Evolutionary conservation across 2,329 filamentous ascomycete species (phyloP).

Genomic region (Fusarium annulatum): DNA sequence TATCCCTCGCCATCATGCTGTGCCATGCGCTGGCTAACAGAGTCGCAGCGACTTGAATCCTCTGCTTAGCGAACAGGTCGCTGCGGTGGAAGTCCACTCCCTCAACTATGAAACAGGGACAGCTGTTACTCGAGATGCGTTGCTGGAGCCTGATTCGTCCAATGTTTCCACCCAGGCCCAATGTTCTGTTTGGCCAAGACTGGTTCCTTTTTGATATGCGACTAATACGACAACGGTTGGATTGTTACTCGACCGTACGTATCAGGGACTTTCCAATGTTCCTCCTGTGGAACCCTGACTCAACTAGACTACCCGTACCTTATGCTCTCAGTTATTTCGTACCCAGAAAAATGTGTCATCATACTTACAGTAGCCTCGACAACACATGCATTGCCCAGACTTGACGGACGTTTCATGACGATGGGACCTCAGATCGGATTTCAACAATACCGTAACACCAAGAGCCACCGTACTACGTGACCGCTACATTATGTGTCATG

Average conservation of each 20-base stretch:
- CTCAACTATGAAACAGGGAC: conserved; percentile 32
- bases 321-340: conserved; percentile 1
- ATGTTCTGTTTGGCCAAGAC: conserved; percentile 20
- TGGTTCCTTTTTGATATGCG: conserved; percentile 2
- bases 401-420: conserved; percentile 30
- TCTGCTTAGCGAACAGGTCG: conserved; percentile 9
- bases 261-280: conserved; percentile 10
- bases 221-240: conserved; percentile 11
- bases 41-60: conserved; percentile 7
- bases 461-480: conserved; percentile 16
- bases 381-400: conserved; percentile 36
- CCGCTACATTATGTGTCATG: conserved; percentile 17
- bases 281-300: conserved; percentile 28
- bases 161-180: conserved; percentile 27
- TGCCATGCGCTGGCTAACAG: conserved; percentile 27
- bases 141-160: conserved; percentile 27
- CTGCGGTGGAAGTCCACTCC: conserved; percentile 5
- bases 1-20: conserved; percentile 19
- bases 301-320: not conserved
- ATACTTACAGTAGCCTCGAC: conserved; percentile 29
- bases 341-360: conserved; percentile 36
- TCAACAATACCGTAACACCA: conserved; percentile 18
- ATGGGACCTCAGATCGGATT: conserved; percentile 22
- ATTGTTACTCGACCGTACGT: conserved; percentile 2
- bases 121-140: conserved; percentile 18